Conservation (phyloP, 371 early-diverging fungal genomes). For the Funneliformis caledonium region DNA sequence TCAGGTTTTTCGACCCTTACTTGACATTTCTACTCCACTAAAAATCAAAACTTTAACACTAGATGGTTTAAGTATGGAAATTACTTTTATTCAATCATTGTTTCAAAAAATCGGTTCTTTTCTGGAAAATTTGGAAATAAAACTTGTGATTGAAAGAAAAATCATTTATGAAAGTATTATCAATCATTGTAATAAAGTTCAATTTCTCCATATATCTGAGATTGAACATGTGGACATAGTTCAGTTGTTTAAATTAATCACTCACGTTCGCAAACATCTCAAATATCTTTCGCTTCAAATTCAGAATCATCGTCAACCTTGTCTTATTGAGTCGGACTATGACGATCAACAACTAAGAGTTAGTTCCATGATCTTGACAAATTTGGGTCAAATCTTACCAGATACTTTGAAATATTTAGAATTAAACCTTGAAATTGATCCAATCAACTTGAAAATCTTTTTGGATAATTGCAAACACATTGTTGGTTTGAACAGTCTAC, state of each 20-base stretch:
- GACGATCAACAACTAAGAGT: background rate
- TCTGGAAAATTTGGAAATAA: background rate
- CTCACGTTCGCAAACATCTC: background rate
- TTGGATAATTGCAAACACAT: background rate
- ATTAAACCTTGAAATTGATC: background rate
- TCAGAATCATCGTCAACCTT: background rate
- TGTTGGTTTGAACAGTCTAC: background rate
- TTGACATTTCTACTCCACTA: background rate
- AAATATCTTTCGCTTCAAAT: background rate
- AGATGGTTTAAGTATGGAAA: background rate
- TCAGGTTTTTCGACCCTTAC: background rate
- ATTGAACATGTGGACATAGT: background rate
- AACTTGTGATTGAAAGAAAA: background rate
- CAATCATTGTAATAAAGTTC: background rate
- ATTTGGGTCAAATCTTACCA: background rate
- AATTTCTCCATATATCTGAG: background rate
- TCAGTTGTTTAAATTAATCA: background rate
- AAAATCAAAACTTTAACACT: background rate
- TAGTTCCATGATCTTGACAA: background rate
- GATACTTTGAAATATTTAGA: background rate
- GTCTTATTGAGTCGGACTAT: background rate
- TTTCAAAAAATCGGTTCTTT: background rate
- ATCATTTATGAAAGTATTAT: background rate
- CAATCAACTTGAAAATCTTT: background rate
- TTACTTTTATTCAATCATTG: background rate